Evolutionary conservation across 768 basidiomycete species (phyloP), one percentile per base, ranked within the genome.

Genomic region (Podaxis sp.): DNA sequence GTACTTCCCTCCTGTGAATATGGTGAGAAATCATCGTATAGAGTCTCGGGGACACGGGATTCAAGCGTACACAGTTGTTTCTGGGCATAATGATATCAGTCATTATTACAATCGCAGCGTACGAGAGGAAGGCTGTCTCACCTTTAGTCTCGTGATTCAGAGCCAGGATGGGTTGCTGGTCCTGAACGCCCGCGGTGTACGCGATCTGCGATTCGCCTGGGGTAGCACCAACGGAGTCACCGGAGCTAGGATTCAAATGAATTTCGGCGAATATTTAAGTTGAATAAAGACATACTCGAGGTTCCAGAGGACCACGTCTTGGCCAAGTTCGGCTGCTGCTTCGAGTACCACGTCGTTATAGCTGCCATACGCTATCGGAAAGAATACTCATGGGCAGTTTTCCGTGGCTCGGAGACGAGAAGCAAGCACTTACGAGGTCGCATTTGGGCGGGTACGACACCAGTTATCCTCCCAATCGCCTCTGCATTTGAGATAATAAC

Each of bases 61-160:
- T 33, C 8, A 19, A 19, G 12, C 43, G 13, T 46, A 46, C 25
- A 40, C 47, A 19, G 11, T 51, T 27, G 12, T 13, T 63, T 38
- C 33, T 40, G 57, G 13, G 25, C 2, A 7, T 29, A 49, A 29
- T 38, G 50, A 25, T 13, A 41, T 17, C 36, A 36, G 24, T 49
- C 6, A n/a, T 24, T 46, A 19, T 4, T 5, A 46, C 7, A 29
- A 2, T 15, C 11, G 4, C 3, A 19, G 6, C 2, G 29, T 53
- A 52, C 38, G 13, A 27, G 33, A 24, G 43, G 1, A 46, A 46
- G 17, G 66, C 72, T 22, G 7, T 33, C 33, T 33, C 49, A 75
- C 74, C 70, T n/a, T 58, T 56, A 29, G 61, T 58, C 52, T 78
- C 76, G 55, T 79, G 78, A 59, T 77, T 77, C 46, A 79, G 70